Evolutionary conservation across 176 grass and related monocot species (phyloP).

Genomic region (Paspalum notatum): DNA sequence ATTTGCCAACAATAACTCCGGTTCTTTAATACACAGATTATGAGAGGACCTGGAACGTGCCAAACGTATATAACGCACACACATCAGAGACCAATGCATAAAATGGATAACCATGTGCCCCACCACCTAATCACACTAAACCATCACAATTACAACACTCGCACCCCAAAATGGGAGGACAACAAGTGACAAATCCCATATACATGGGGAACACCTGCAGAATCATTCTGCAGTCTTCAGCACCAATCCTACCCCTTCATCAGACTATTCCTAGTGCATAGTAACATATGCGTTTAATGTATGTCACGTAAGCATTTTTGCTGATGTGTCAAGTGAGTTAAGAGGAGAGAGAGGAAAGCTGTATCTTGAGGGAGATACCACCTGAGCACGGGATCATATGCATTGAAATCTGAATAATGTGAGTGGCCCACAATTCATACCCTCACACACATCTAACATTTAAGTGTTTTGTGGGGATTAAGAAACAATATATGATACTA

Average conservation of each 20-base stretch:
- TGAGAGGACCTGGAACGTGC: neutral
- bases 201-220: neutral
- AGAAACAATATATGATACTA: no score
- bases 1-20: neutral
- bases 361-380: no score
- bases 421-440: no score
- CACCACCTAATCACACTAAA: neutral
- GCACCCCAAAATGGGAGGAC: neutral
- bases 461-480: no score
- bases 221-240: conserved; percentile 2
- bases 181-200: neutral
- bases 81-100: neutral
- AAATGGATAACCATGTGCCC: neutral
- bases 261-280: no score
- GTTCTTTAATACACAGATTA: neutral
- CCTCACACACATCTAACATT: no score
- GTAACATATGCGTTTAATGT: no score
- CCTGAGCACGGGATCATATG: no score
- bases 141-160: neutral
- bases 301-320: no score
- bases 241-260: neutral
- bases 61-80: neutral
- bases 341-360: no score
- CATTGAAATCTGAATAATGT: no score
- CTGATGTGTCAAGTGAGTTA: no score